Base-by-base conservation (phyloP, 2,329 filamentous ascomycete genomes). In the Hymenoscyphus fraxineus region DNA sequence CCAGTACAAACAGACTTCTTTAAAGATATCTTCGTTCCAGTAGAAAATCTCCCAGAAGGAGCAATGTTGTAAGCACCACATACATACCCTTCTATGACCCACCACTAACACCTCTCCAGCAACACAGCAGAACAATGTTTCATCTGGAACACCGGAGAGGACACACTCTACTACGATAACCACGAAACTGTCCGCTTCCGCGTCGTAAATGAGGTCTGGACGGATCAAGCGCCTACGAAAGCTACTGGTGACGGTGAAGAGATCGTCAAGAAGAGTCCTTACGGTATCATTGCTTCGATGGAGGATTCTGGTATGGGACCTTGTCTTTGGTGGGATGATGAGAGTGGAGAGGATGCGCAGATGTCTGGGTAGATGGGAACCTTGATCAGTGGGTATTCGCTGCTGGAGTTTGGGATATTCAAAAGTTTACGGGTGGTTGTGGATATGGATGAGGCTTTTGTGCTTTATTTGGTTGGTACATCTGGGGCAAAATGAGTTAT, bases 1-100 rank as follows among this genome's bases (percentile, higher is more conserved):
- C 13, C 51, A 89, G 87, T 98, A 65, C 87, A 88, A 59, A 89
- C 93, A 3, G 92, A 97, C 67, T 99, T 99, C 77, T 99, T 97
- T 71, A 91, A 94, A 71, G 93, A 98, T 68, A 92, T 99, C 39
- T 89, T 92, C 65, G 87, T 98, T 67, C 92, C 85, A 0, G 86
- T 85, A 41, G 84, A 87, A 63, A 86, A 91, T 68, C 82, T 96
- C 3, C 90, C 93, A 47, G 86, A 90, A 35, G 87, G 86, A n/a
- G 87, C 88, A 32, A 84, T 86, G 74, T 97, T 91, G 89, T 93
- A 78, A 78, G 88, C 79, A 35, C 32, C 39, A n/a, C 55, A 12
- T 58, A 2, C 31, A 10, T 19, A 13, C 41, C 47, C 32, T 61
- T 31, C 12, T 56, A 40, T 32, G 44, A 58, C 10, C 32, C 55